Base-by-base conservation (phyloP, 169 alveolate species). In the Eimeria brunetti region DNA sequence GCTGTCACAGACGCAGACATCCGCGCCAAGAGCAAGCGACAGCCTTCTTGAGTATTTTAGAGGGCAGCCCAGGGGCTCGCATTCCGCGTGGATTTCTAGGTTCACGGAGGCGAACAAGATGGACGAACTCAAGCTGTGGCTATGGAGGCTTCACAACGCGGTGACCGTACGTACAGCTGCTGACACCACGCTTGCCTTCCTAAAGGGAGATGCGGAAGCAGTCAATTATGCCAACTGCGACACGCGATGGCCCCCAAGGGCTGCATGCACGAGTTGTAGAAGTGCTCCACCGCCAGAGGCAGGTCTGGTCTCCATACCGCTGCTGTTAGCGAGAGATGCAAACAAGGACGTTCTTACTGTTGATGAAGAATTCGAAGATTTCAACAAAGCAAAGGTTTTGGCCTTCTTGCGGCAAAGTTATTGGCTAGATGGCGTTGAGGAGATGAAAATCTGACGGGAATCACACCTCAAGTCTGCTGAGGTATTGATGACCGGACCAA, bases 141-240 rank as follows among this genome's bases (percentile, higher is more conserved):
- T 92, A n/a, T 92, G 95, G 95, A 60, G 95, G 33, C 86, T 92
- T 36, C 95, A 92, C 92, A 92, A 92, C 51, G 95, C 95, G 24
- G 95, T 92, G 33, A 92, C 56, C 12, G 92, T 92, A 16, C 84
- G 95, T 11, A 92, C 95, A 33, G 95, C 95, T 11, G 71, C 76
- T 41, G 95, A 92, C 27, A 53, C 92, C 89, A 92, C 92, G 60
- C 83, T 80, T 27, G 92, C 80, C 53, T 51, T 41, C 38, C 51
- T 92, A 24, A 89, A 38, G 62, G 91, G 91, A 56, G 80, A 85
- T 36, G 53, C 8, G 38, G 78, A 30, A 18, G 91, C 91, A 20
- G 49, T 46, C 11, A 85, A 85, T 60, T 85, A 85, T 53, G 91
- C 67, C 20, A 85, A 85, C 81, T 85, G 91, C 27, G 91, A 85